Conservation (phyloP, 2,329 filamentous ascomycete species). For the Tolypocladium sp. region DNA sequence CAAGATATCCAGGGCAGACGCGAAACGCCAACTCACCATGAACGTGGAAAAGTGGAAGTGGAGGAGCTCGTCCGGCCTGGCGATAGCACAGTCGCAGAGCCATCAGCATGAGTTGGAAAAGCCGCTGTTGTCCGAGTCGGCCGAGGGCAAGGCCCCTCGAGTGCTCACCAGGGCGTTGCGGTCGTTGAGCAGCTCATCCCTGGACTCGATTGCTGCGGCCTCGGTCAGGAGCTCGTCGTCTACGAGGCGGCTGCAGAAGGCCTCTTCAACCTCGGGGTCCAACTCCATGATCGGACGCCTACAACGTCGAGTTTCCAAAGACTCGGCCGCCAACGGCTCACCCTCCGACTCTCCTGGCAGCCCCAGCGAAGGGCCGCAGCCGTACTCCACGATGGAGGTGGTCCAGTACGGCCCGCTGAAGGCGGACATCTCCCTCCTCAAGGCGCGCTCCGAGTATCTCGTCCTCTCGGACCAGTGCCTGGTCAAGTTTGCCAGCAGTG, state of each 20-base stretch:
- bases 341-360: constrained; percentile 18
- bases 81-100: constrained; percentile 11
- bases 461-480: constrained; percentile 42
- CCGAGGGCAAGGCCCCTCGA: constrained; percentile 24
- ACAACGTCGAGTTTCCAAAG: constrained; percentile 29
- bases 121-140: constrained; percentile 11
- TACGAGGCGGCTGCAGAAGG: constrained; percentile 26
- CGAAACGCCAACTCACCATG: constrained; percentile 12
- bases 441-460: constrained; percentile 39
- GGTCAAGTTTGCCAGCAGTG: constrained; percentile 38
- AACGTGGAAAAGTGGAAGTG: constrained; percentile 25
- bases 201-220: constrained; percentile 26
- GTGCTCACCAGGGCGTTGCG: constrained; percentile 27
- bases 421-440: constrained; percentile 38
- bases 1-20: background rate
- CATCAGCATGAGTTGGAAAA: constrained; percentile 9
- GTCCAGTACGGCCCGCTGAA: constrained; percentile 39
- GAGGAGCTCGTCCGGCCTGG: constrained; percentile 20
- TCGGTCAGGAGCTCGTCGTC: constrained; percentile 22
- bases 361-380: constrained; percentile 18
- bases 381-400: constrained; percentile 28
- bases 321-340: constrained; percentile 20
- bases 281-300: constrained; percentile 33
- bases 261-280: constrained; percentile 26
- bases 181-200: constrained; percentile 29